These are phyloP conservation scores for Colletotrichum lini DNA, from an alignment of 2,329 filamentous ascomycete genomes.

Conservation along the genomic window DNA sequence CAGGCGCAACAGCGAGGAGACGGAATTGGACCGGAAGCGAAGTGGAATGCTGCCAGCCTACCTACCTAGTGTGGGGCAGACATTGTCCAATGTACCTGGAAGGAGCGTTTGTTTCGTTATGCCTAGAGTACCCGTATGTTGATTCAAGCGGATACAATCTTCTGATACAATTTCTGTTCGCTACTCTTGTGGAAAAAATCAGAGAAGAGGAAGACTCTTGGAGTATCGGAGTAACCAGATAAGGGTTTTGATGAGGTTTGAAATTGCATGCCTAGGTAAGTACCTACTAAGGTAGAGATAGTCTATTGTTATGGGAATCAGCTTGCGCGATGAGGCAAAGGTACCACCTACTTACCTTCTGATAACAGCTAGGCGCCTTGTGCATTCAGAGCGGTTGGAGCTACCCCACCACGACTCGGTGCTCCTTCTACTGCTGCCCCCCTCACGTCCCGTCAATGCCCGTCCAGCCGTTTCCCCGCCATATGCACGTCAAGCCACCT, in stretches of 20 bases:
- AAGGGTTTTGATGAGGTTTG: no score
- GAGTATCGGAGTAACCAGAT: no score
- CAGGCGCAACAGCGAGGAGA: background rate
- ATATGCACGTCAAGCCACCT: background rate
- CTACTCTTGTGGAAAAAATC: background rate
- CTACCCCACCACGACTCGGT: background rate
- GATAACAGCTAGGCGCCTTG: background rate
- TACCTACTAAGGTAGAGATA: no score
- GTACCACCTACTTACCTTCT: no score
- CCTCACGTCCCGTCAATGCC: background rate
- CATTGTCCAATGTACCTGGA: background rate
- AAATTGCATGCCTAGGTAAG: no score
- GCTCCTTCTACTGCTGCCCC: background rate
- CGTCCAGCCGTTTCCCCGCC: constrained; percentile 3
- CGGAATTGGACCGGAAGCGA: background rate
- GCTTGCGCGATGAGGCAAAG: no score
- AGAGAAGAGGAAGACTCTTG: background rate
- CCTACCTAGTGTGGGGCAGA: background rate
- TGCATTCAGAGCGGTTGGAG: background rate
- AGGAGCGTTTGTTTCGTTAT: constrained; percentile 6
- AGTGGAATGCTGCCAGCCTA: background rate
- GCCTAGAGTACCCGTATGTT: background rate
- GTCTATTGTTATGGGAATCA: no score
- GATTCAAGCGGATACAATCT: background rate
- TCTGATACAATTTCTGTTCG: no score